phyloP scores from a whole-genome alignment of 495 filamentous ascomycete genomes.

The Chlorociboria aeruginascens region DNA sequence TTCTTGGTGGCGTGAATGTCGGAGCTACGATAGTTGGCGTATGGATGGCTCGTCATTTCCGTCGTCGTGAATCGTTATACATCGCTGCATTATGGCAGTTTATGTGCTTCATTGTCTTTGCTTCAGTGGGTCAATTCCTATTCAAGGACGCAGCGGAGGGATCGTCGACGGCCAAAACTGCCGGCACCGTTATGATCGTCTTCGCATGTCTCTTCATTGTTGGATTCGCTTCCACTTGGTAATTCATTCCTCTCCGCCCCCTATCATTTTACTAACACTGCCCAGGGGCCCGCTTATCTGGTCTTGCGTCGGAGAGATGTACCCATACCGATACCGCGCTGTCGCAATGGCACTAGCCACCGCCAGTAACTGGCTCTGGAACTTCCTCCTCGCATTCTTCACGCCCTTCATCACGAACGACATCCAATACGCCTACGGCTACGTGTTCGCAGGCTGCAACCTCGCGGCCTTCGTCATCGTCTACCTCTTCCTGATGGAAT shows the following conservation, averaged over 20 bases:
- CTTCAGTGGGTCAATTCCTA: conserved; percentile 48
- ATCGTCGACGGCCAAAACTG: conserved; percentile 34
- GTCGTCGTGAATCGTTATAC: conserved; percentile 55
- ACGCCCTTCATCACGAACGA: conserved; percentile 60
- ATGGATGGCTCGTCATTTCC: conserved; percentile 56
- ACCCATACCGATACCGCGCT: conserved; percentile 65
- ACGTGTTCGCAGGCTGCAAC: conserved; percentile 65
- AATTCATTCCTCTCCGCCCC: conserved; percentile 54
- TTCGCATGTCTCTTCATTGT: conserved; percentile 70
- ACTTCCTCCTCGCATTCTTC: conserved; percentile 73
- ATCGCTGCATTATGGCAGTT: conserved; percentile 55
- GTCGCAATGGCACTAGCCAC: conserved; percentile 67
- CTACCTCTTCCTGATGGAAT: conserved; percentile 73
- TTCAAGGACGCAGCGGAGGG: conserved; percentile 33
- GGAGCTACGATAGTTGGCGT: conserved; percentile 52
- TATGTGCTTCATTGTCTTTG: conserved; percentile 62
- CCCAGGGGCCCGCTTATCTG: conserved; percentile 84
- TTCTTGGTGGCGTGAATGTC: conserved; percentile 60
- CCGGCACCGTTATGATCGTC: conserved; percentile 62
- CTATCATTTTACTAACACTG: conserved; percentile 44
- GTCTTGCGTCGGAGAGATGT: conserved; percentile 71
- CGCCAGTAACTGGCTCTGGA: conserved; percentile 80
- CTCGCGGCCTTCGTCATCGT: conserved; percentile 50
- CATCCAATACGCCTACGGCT: conserved; percentile 68
- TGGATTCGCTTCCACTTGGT: conserved; percentile 57